Base-by-base conservation (phyloP, 1,284 basidiomycete genomes). In the Ganoderma meredithae region DNA sequence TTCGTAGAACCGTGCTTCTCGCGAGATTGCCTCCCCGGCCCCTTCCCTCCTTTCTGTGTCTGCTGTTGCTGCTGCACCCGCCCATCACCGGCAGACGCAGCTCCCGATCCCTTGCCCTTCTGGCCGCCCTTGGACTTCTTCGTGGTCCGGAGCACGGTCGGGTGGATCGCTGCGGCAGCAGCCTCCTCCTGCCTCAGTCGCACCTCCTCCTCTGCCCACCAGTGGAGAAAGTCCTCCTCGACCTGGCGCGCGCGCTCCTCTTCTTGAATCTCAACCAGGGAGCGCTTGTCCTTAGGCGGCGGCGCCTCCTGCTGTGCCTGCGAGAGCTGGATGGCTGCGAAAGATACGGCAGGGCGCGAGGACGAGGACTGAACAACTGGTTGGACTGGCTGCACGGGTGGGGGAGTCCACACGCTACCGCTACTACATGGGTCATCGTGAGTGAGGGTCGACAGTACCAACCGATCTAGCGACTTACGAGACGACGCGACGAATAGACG, bases 171-270 rank as follows among this genome's bases (percentile, higher is more conserved):
- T 8, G 68, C 68, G 19, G 63, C 27, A 6, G 68, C 67, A 39
- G 52, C 65, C 61, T 76, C 66, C 63, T 74, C 74, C 41, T 64
- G 73, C 76, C 89, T 86, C 49, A 81, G 72, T 13, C 92, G 83
- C 69, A 88, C 89, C 79, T 96, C 93, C 77, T 96, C 95, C 6
- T 85, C 89, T 1, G 87, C 83, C 95, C 95, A 96, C 95, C 95
- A 96, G 71, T 83, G 85, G 78, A 96, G 79, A 76, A 96, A 97
- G 66, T 94, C 92, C 1, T 83, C 88, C 79, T 96, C 95, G 43
- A 83, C 84, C 69, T 84, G 87, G 44, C 84, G 83, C 2, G 83
- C 88, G 43, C 84, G 81, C 78, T 96, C 95, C 78, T 97, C 94
- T 68, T 90, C 88, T 78, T 96, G 95, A 56, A 97, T 97, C 72